These are phyloP conservation scores for Aspergillus caelatus DNA, from an alignment of 2,329 filamentous ascomycete genomes.

Conservation along the genomic window DNA sequence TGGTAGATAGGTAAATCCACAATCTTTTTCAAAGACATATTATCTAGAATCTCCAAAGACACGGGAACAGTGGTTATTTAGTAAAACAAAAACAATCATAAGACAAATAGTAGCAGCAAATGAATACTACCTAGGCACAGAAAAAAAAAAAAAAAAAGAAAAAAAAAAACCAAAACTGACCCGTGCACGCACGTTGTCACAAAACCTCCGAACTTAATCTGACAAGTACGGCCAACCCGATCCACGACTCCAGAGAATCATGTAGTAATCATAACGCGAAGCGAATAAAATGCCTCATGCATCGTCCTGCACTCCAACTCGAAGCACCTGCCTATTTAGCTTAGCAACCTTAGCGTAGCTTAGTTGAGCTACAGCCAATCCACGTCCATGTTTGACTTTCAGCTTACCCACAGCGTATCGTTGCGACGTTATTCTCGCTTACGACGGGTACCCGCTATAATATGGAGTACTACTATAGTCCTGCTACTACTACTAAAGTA, in stretches of 20 bases:
- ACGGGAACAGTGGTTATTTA: neutral
- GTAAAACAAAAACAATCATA: neutral
- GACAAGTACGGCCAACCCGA: neutral
- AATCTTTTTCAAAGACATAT: too few relatives aligned
- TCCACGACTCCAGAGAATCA: neutral
- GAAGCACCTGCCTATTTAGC: constrained; percentile 6
- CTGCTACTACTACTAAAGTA: too few relatives aligned
- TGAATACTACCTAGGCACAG: neutral
- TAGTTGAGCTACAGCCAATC: neutral
- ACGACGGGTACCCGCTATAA: neutral
- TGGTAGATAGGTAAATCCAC: too few relatives aligned
- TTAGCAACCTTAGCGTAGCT: constrained; percentile 8
- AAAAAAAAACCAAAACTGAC: neutral
- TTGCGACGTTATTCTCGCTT: neutral
- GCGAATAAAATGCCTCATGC: constrained; percentile 3
- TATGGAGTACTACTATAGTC: neutral
- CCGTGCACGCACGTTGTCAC: constrained; percentile 1
- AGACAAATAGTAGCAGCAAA: neutral
- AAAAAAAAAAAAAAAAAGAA: neutral
- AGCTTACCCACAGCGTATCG: neutral
- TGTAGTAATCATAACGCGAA: neutral
- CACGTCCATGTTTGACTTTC: too few relatives aligned
- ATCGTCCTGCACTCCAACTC: neutral
- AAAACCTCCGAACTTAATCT: constrained; percentile 1
- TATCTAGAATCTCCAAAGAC: too few relatives aligned